Base-by-base conservation (phyloP, 1,139 yeast genomes). In the Williopsis jadinii region DNA sequence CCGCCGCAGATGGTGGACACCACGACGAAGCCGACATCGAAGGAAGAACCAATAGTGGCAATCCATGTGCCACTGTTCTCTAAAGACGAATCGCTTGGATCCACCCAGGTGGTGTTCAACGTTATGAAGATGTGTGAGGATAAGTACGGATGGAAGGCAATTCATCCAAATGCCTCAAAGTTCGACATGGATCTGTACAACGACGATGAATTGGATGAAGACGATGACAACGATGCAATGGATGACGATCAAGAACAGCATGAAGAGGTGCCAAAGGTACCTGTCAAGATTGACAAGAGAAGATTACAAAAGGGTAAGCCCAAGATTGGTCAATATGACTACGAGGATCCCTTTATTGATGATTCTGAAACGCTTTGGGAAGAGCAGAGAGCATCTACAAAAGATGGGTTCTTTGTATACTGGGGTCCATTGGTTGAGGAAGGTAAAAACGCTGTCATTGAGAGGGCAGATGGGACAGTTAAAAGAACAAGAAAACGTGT, bases 401-500 rank as follows among this genome's bases (percentile, higher is more conserved):
- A 85, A 51, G 97, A 92, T 56, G 98, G 98, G 3, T 94, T 92
- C 61, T 94, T 92, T 55, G 97, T 94, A 1, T 94, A 82, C 60
- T 86, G 90, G 70, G 99, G 99, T 0, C 95, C 96, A 5, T 68
- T 94, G 47, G 80, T 84, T 29, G 92, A 84, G 44, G 94, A 84
- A 49, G 73, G 72, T 11, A 68, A 66, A 33, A 61, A 60, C 38
- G 68, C 67, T 30, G 63, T 62, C 46, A 61, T 63, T 38, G 71
- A 64, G 47, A 63, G 65, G 41, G 66, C 66, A 10, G 68, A 66
- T 41, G 68, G 70, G 37, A 63, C 66, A 5, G 57, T 62, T 48
- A 67, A 66, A 47, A 57, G 66, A 45, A 60, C 60, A 37, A 60
- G 56, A 38, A 52, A 52, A 38, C 52, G 51, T 37, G 45, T 45